Evolutionary conservation across 768 basidiomycete species (phyloP), one percentile per base, ranked within the genome.

Genomic region (Russula emetica): DNA sequence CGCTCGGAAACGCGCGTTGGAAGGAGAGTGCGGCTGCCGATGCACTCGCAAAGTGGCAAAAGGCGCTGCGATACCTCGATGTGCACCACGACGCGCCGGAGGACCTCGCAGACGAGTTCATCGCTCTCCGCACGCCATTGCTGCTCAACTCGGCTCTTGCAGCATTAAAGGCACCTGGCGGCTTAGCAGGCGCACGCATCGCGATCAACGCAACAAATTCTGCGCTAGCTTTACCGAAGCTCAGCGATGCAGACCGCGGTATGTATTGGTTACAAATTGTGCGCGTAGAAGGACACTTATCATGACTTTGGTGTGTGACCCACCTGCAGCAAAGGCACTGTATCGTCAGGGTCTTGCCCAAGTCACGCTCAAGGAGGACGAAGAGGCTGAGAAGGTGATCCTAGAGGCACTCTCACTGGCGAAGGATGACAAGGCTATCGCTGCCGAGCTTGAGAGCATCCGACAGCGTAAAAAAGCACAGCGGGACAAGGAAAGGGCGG

Each of bases 61-160:
- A 96, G 77, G 88, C 92, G 0, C 76, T 97, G 58, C 85, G 94
- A 58, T 98, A 98, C 77, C 82, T 98, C 28, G 94, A 98, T 74
- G 78, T 85, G 16, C 90, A 96, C 74, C 84, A 82, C 22, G 84
- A 84, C 55, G 76, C 83, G 3, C 76, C 85, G 1, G 75, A 79
- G 9, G 85, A 85, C 62, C 74, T 89, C 38, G 81, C 83, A 63
- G 80, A 83, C 45, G 80, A 83, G 0, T 92, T 81, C 72, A 77
- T 84, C 51, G 79, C 84, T 26, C 82, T 95, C 6, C 85, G 92
- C 34, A 82, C 88, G 20, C 90, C 94, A 2, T 79, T 98, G 22
- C 82, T 98, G 34, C 86, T 94, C 67, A 99, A 98, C 74, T 86
- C 88, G 28, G 86, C 94, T 6, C 83, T 98, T 14, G 85, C 87